Evolutionary conservation across 768 basidiomycete genomes (phyloP).

Genomic region (Pisolithus sp.): DNA sequence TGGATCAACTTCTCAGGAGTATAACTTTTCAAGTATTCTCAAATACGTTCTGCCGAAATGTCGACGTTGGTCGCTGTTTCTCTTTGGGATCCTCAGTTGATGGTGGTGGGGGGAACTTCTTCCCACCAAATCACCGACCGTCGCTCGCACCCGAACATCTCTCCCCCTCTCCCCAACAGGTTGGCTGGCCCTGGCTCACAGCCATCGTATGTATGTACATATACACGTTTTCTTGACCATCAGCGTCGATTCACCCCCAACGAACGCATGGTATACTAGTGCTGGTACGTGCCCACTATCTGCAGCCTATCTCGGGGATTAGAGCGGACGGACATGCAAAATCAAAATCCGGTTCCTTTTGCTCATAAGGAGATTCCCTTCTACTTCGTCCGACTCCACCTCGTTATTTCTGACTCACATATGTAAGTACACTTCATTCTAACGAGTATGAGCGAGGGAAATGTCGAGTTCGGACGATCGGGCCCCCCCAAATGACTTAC

Average conservation of each 20-base stretch:
- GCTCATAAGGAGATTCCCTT: background rate
- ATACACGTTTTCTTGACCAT: background rate
- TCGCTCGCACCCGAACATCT: background rate
- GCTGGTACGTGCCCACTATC: background rate
- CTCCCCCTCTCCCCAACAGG: background rate
- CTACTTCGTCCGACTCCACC: background rate
- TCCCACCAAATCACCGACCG: constrained; percentile 3
- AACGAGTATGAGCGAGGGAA: no score
- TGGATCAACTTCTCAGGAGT: background rate
- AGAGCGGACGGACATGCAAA: background rate
- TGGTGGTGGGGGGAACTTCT: background rate
- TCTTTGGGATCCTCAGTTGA: background rate
- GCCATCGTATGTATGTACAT: background rate
- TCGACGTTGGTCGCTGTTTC: background rate
- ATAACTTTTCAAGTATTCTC: background rate
- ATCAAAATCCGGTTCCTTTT: background rate
- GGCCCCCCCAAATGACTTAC: no score
- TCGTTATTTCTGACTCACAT: background rate
- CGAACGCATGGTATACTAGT: no score
- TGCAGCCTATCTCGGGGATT: background rate
- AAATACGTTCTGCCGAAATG: background rate
- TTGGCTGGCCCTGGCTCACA: background rate
- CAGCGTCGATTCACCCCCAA: background rate
- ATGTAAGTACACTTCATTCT: background rate
- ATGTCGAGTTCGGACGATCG: no score